A percentile compares a stretch with the other conserved stretches of the same genome.
Conservation (phyloP, 371 early-diverging fungal genomes). For the Encephalitozoon intestinalis region DNA sequence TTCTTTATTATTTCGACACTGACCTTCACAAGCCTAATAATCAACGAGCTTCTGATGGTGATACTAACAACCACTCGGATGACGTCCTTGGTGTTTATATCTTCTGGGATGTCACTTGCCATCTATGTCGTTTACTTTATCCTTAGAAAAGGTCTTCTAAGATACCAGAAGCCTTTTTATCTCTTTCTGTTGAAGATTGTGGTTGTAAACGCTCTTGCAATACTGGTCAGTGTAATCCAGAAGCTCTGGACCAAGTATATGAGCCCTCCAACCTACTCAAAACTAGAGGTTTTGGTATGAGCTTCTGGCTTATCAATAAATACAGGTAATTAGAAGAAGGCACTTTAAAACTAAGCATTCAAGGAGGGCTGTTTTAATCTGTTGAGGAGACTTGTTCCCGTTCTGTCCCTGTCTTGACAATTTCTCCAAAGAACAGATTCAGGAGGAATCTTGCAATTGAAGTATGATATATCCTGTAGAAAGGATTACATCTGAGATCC, state of each 20-base stretch:
- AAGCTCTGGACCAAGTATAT: slow-evolving; percentile 9
- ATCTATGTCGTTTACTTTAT: slow-evolving; percentile 49
- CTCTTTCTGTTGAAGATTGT: slow-evolving; percentile 14
- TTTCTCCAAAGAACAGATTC: neutral
- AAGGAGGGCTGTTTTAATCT: no score
- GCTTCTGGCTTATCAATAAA: neutral
- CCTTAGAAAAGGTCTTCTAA: slow-evolving; percentile 26
- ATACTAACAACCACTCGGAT: slow-evolving; percentile 66
- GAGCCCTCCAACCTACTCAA: slow-evolving; percentile 1
- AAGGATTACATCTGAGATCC: neutral
- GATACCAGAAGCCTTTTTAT: neutral
- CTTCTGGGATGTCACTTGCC: slow-evolving; percentile 42
- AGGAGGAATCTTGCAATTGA: neutral
- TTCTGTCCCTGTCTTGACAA: neutral
- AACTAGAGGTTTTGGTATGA: neutral
- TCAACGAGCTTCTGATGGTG: slow-evolving; percentile 96
- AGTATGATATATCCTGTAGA: neutral
- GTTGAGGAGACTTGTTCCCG: neutral
- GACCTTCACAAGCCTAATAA: slow-evolving; percentile 83
- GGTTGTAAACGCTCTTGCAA: slow-evolving; percentile 17
- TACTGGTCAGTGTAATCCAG: slow-evolving; percentile 9
- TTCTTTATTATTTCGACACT: slow-evolving; percentile 87
- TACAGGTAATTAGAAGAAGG: neutral
- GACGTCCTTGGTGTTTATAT: slow-evolving; percentile 35
- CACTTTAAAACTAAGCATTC: no score